Percentiles rank a stretch among this genome's conserved stretches.
Evolutionary conservation across 169 alveolate genomes (phyloP).

Genomic region (Eimeria tenella): DNA sequence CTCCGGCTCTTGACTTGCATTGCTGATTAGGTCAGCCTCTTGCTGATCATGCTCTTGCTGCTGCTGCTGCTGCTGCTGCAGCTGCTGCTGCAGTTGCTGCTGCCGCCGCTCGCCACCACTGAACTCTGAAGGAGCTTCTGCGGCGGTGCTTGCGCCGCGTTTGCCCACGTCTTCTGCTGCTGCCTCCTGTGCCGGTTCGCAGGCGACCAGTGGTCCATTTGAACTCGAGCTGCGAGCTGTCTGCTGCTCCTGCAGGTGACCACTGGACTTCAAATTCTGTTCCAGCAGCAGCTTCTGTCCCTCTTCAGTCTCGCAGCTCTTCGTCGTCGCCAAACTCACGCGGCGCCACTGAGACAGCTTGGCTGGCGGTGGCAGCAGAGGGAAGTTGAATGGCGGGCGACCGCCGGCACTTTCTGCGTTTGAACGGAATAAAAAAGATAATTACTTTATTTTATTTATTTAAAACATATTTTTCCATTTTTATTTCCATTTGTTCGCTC

Average conservation of each 20-base stretch:
- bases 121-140: not conserved
- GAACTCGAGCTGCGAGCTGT: not conserved
- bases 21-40: too few relatives aligned
- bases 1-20: not conserved
- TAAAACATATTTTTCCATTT: too few relatives aligned
- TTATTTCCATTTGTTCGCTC: not conserved
- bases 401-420: not conserved
- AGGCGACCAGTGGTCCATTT: not conserved
- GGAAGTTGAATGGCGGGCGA: not conserved
- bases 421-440: too few relatives aligned
- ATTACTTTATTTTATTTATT: too few relatives aligned
- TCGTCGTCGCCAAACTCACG: not conserved
- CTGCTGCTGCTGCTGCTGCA: not conserved
- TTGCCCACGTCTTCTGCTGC: not conserved
- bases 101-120: not conserved
- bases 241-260: not conserved
- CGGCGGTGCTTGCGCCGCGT: not conserved
- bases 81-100: not conserved
- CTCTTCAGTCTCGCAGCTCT: conserved; percentile 6
- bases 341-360: conserved; percentile 24
- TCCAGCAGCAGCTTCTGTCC: too few relatives aligned
- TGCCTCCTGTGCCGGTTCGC: not conserved
- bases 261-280: too few relatives aligned
- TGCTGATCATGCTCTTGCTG: not conserved
- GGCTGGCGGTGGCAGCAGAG: not conserved